These are phyloP conservation scores for Penicillium mononematosum DNA, from an alignment of 495 filamentous ascomycete species.

Conservation along the genomic window DNA sequence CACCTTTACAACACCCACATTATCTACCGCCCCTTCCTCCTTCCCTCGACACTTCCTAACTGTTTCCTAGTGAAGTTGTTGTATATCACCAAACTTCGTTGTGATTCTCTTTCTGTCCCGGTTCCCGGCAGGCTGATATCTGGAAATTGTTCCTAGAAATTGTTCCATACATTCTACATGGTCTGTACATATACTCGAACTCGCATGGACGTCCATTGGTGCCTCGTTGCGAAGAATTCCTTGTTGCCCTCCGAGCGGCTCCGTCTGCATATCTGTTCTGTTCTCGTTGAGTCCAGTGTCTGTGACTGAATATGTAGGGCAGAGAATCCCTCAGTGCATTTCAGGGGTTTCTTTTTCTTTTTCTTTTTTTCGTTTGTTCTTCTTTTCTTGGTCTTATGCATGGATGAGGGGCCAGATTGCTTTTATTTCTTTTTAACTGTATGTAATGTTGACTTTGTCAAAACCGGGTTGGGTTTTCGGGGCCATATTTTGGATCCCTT, in stretches of 20 bases:
- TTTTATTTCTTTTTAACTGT: conserved; percentile 22
- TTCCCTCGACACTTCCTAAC: conserved; percentile 21
- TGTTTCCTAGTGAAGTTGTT: conserved; percentile 21
- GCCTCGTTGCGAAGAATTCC: background rate
- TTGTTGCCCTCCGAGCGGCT: conserved; percentile 4
- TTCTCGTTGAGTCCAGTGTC: conserved; percentile 7
- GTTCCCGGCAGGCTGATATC: conserved; percentile 11
- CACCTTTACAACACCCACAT: background rate
- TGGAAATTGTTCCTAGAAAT: conserved; percentile 27
- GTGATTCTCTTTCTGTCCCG: conserved; percentile 6
- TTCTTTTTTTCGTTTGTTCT: conserved; percentile 10
- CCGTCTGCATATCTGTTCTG: conserved; percentile 2
- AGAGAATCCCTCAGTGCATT: conserved; percentile 7
- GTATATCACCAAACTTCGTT: conserved; percentile 24
- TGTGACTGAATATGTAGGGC: conserved; percentile 1
- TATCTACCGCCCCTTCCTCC: background rate
- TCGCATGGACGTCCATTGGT: background rate
- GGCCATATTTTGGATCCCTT: conserved; percentile 20
- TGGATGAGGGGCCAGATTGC: conserved; percentile 5
- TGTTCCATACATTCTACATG: conserved; percentile 28
- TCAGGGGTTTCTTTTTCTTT: conserved; percentile 2
- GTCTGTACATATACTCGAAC: conserved; percentile 31
- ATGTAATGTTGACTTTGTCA: conserved; percentile 29
- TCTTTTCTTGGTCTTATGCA: conserved; percentile 10
- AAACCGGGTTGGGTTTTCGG: conserved; percentile 14